phyloP scores from a whole-genome alignment of 2,329 filamentous ascomycete genomes.

The Verticillium nubilum region DNA sequence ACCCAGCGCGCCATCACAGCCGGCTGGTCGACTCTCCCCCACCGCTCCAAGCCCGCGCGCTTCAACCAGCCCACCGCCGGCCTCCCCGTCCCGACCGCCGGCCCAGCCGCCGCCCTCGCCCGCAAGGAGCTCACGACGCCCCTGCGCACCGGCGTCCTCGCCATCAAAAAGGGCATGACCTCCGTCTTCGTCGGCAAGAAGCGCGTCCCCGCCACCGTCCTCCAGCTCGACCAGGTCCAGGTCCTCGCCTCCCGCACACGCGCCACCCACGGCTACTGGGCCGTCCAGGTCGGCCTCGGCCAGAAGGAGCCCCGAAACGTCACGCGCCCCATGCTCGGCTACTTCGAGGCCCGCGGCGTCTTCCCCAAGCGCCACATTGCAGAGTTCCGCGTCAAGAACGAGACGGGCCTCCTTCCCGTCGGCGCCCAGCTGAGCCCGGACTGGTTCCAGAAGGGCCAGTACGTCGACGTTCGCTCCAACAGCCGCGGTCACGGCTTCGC shows the following conservation, averaged over 20 bases:
- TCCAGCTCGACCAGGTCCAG: slow-evolving; percentile 90
- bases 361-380: slow-evolving; percentile 77
- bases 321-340: slow-evolving; percentile 77
- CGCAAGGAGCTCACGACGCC: slow-evolving; percentile 55
- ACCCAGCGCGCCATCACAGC: slow-evolving; percentile 47
- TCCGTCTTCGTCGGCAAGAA: slow-evolving; percentile 76
- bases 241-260: slow-evolving; percentile 83
- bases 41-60: slow-evolving; percentile 44
- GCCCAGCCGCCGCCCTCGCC: slow-evolving; percentile 55
- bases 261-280: slow-evolving; percentile 81
- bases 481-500: slow-evolving; percentile 89
- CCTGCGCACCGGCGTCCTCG: slow-evolving; percentile 74
- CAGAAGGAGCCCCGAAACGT: slow-evolving; percentile 69
- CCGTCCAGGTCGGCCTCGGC: slow-evolving; percentile 83
- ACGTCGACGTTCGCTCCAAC: slow-evolving; percentile 76
- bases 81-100: slow-evolving; percentile 50
- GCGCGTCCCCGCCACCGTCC: slow-evolving; percentile 80
- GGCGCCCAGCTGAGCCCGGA: slow-evolving; percentile 74
- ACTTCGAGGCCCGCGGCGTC: slow-evolving; percentile 77
- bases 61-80: slow-evolving; percentile 57
- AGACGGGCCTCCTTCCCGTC: slow-evolving; percentile 67
- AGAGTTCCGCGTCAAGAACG: slow-evolving; percentile 80
- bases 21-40: slow-evolving; percentile 55
- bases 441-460: slow-evolving; percentile 89
- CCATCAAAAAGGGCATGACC: slow-evolving; percentile 93